Evolutionary conservation across 108 stramenopile species (phyloP).

Genomic region (Schizochytrium sp.): DNA sequence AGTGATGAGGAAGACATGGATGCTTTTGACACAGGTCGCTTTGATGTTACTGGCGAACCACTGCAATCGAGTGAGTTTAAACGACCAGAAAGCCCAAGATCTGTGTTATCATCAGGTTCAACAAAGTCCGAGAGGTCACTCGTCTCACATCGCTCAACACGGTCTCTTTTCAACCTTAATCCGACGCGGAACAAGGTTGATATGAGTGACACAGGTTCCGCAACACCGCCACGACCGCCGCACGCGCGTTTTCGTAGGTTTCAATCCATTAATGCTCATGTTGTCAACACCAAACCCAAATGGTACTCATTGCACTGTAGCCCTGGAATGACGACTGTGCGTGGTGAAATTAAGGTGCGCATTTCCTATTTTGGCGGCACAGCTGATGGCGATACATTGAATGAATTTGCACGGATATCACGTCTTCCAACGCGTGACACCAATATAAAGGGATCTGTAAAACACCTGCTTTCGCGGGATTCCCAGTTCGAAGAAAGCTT

Average conservation of each 20-base stretch:
- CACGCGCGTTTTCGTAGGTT: slow-evolving; percentile 45
- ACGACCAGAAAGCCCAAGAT: not conserved
- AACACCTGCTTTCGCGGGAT: not conserved
- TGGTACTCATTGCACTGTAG: slow-evolving; percentile 25
- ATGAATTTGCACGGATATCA: not conserved
- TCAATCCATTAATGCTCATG: slow-evolving; percentile 11
- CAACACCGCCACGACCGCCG: not conserved
- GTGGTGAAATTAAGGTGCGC: slow-evolving; percentile 21
- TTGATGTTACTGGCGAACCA: not conserved
- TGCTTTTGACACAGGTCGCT: not conserved
- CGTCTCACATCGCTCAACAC: not conserved
- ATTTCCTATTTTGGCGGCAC: not conserved
- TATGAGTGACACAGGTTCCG: not conserved
- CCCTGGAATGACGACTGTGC: slow-evolving; percentile 38
- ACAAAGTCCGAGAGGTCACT: not conserved
- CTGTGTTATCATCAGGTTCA: not conserved
- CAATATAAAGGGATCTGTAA: not conserved
- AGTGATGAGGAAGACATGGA: not conserved
- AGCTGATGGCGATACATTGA: not conserved
- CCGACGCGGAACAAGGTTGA: not conserved
- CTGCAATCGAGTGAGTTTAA: not conserved
- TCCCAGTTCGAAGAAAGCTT: slow-evolving; percentile 10
- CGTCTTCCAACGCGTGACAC: not conserved
- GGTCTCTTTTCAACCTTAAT: slow-evolving; percentile 14
- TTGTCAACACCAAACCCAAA: slow-evolving; percentile 18